Conservation (phyloP, 257 asterid species). For the Rhazya stricta region DNA sequence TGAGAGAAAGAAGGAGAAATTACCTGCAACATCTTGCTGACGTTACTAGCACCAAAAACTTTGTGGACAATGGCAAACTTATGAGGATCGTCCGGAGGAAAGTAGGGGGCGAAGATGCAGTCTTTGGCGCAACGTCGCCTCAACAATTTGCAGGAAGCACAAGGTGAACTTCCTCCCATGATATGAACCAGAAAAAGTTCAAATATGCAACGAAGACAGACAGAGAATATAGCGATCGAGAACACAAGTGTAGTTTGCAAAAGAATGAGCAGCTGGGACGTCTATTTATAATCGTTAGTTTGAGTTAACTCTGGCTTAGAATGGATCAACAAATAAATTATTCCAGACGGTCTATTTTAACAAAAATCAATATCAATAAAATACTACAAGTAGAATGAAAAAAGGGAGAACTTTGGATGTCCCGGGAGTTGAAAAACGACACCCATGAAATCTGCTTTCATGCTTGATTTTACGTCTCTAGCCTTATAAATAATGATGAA, state of each 20-base stretch:
- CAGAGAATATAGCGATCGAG: not conserved
- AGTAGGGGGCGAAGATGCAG: constrained; percentile 85
- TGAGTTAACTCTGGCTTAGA: constrained; percentile 9
- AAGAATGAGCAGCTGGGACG: constrained; percentile 27
- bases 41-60: constrained; percentile 91
- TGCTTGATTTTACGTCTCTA: constrained; percentile 9
- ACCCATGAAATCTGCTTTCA: not conserved
- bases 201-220: not conserved
- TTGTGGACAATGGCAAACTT: constrained; percentile 96
- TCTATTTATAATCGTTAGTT: constrained; percentile 25
- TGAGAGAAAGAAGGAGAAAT: not conserved
- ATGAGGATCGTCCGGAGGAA: constrained; percentile 92
- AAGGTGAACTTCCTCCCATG: constrained; percentile 77
- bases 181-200: constrained; percentile 1
- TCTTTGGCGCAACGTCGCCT: constrained; percentile 90
- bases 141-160: constrained; percentile 85
- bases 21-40: constrained; percentile 96
- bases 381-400: constrained; percentile 11
- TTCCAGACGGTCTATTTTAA: constrained; percentile 6
- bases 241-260: constrained; percentile 23
- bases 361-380: not conserved
- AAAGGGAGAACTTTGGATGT: constrained; percentile 11
- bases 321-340: constrained; percentile 27
- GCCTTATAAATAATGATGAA: not conserved
- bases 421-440: constrained; percentile 12